A percentile compares a stretch with the other conserved stretches of the same genome.
Conservation (phyloP, 2,329 filamentous ascomycete species). For the Ophiocordyceps unilateralis region DNA sequence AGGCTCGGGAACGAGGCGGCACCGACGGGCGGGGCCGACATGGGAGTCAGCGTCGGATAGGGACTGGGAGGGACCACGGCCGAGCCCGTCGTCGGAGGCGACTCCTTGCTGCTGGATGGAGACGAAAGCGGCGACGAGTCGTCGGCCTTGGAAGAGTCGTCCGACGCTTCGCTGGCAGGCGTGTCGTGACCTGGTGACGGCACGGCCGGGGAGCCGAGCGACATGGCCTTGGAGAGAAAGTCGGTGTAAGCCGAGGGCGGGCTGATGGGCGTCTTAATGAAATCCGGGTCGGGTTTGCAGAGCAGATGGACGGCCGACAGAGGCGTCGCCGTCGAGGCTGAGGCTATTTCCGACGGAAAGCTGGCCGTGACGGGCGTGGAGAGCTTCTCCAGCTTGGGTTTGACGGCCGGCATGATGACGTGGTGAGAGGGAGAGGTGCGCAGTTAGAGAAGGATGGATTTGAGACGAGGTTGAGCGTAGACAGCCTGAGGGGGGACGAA, state of each 20-base stretch:
- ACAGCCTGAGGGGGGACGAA: not conserved
- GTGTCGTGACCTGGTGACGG: slow-evolving; percentile 32
- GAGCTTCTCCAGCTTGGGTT: slow-evolving; percentile 45
- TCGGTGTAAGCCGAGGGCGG: slow-evolving; percentile 82
- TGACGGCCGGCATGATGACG: slow-evolving; percentile 30
- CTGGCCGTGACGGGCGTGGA: slow-evolving; percentile 44
- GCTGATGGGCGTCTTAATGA: slow-evolving; percentile 80
- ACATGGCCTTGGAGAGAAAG: slow-evolving; percentile 67
- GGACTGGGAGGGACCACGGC: slow-evolving; percentile 27
- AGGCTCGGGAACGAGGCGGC: slow-evolving; percentile 46
- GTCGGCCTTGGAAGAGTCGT: slow-evolving; percentile 40
- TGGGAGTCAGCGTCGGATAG: slow-evolving; percentile 31
- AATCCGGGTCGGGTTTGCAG: slow-evolving; percentile 25
- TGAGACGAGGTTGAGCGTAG: not conserved
- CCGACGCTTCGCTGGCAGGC: slow-evolving; percentile 33
- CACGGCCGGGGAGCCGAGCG: slow-evolving; percentile 51
- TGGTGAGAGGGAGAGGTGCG: not conserved
- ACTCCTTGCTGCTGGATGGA: slow-evolving; percentile 14
- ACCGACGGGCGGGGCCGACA: slow-evolving; percentile 44
- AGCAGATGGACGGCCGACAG: slow-evolving; percentile 29
- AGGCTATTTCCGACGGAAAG: slow-evolving; percentile 43
- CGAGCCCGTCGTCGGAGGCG: slow-evolving; percentile 19
- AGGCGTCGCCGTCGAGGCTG: slow-evolving; percentile 51
- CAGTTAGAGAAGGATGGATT: not conserved
- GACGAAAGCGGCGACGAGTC: slow-evolving; percentile 10